Conservation (phyloP, 208 protist species). For the Giardia duodenalis region DNA sequence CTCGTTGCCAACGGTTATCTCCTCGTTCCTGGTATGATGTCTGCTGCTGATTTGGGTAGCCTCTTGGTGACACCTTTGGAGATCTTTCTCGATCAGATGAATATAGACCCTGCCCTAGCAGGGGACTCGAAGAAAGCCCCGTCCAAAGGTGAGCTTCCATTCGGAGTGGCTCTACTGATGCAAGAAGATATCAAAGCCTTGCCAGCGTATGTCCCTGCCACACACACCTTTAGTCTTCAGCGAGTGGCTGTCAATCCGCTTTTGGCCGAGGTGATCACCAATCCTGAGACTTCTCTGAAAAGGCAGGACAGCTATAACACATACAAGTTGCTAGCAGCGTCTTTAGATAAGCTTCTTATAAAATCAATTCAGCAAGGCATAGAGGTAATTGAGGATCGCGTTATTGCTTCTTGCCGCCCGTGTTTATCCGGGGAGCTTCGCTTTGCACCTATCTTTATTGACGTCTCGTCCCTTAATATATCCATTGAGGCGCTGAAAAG, state of each 20-base stretch:
- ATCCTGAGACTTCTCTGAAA: background rate
- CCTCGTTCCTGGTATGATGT: no score
- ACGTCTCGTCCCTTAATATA: background rate
- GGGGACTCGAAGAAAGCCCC: background rate
- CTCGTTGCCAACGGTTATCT: no score
- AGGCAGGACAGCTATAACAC: background rate
- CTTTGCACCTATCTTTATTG: background rate
- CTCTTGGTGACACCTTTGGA: background rate
- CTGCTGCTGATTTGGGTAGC: no score
- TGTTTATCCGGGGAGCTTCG: background rate
- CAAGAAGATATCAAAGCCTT: background rate
- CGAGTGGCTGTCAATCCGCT: background rate
- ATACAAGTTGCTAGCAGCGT: background rate
- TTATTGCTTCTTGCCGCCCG: background rate
- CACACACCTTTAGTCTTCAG: background rate
- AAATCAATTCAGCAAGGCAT: background rate
- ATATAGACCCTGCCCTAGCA: background rate
- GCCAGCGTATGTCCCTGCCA: background rate
- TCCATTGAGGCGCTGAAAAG: background rate
- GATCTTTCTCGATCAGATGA: background rate
- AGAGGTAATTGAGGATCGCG: background rate
- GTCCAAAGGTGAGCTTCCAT: background rate
- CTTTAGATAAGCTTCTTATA: background rate
- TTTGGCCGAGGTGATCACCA: background rate
- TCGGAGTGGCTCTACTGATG: background rate